Conservation (phyloP, 768 basidiomycete species). For the Chalciporus sphaerocephalus region DNA sequence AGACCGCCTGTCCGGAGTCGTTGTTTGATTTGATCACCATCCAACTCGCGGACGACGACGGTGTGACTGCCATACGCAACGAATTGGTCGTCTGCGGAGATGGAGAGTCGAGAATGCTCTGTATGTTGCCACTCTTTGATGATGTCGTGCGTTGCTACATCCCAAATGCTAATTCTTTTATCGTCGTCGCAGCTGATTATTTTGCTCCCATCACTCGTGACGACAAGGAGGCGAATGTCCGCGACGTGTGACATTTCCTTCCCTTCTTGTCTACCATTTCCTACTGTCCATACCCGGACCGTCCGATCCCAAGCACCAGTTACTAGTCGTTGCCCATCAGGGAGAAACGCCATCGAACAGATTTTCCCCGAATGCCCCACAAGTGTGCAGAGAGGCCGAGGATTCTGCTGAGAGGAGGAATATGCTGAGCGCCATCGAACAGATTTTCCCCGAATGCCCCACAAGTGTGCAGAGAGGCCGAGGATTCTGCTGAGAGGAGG, state of each 20-base stretch:
- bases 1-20: not conserved
- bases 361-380: not conserved
- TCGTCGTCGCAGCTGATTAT: not conserved
- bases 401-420: no score
- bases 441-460: not conserved
- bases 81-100: not conserved
- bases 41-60: no score
- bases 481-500: no score
- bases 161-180: not conserved
- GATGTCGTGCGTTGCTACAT: not conserved
- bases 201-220: not conserved
- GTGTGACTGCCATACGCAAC: not conserved
- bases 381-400: no score
- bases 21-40: no score
- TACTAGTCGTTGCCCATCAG: not conserved
- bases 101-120: not conserved
- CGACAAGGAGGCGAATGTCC: rapidly evolving
- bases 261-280: not conserved
- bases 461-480: no score
- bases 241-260: not conserved
- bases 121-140: not conserved
- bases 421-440: not conserved
- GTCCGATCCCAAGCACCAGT: not conserved
- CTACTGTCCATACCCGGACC: not conserved
- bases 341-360: not conserved